Evolutionary conservation across 73 alveolate species (phyloP), one percentile per base, ranked within the genome.

Genomic region (Uronychia setigera): DNA sequence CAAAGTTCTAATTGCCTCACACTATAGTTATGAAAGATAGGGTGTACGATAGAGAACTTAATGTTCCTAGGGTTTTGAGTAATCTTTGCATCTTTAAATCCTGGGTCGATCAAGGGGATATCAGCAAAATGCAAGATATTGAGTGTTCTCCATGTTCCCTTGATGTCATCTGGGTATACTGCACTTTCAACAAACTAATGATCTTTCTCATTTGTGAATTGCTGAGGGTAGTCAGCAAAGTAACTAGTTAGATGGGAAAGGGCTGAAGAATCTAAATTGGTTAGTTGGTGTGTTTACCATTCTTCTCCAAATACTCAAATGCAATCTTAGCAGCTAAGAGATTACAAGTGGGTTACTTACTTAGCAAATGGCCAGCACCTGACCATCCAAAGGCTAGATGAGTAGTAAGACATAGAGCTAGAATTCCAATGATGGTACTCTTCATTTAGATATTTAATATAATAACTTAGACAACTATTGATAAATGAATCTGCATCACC

Each of bases 131-230:
- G 67, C 5, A 46, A 19, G n/a, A 46, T 46, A 19, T 46, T 46
- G 67, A 46, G 67, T 5, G 98, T 60, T 86, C 76, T 74, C 90
- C 97, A 26, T 57, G 85, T 81, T n/a, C 85, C 93, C 82, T 93
- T 93, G 83, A 91, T 91, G n/a, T 91, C 96, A 80, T 93, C 97
- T 32, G 94, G 94, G 89, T 91, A 93, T 0, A 89, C 89, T 25
- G 97, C 96, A 60, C 91, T 81, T 76, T 93, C 97, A 29, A 87
- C 97, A 77, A 90, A 93, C 35, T 90, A 75, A 76, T 87, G 81
- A 29, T 88, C 76, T 35, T 82, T 80, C 33, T 91, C 97, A 26
- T 46, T 58, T 1, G 79, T 29, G 31, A 46, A 80, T 46, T 46
- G 19, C 19, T 19, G 5, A 46, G 67, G 67, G 67, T 46, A 46